Evolutionary conservation across 805 yeast genomes (phyloP).

Genomic region (Wickerhamomyces silvicola): DNA sequence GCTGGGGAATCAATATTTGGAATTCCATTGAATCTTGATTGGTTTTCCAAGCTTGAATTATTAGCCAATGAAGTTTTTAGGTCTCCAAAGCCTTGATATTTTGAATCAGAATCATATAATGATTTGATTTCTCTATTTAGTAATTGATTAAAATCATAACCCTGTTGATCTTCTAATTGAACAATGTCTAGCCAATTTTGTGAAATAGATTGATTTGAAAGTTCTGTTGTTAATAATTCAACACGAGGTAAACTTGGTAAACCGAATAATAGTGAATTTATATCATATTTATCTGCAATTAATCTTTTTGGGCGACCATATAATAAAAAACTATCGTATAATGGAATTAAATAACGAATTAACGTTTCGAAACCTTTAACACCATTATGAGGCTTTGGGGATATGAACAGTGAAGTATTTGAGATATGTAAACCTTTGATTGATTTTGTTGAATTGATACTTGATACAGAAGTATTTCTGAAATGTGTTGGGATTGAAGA

Average conservation of each 20-base stretch:
- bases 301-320: slow-evolving; percentile 71
- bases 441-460: slow-evolving; percentile 6
- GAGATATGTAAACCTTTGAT: slow-evolving; percentile 5
- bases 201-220: slow-evolving; percentile 7
- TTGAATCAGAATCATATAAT: slow-evolving; percentile 1
- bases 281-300: slow-evolving; percentile 49
- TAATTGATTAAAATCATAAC: slow-evolving; percentile 2
- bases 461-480: slow-evolving; percentile 1
- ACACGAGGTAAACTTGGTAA: slow-evolving; percentile 69
- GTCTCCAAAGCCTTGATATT: slow-evolving; percentile 13
- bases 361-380: slow-evolving; percentile 68
- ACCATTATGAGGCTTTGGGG: slow-evolving; percentile 69
- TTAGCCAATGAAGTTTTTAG: slow-evolving; percentile 3
- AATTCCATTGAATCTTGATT: too few relatives aligned
- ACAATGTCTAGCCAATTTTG: slow-evolving; percentile 13
- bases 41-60: slow-evolving; percentile 5
- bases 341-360: slow-evolving; percentile 62
- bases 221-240: slow-evolving; percentile 36
- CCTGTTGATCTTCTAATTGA: background rate
- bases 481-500: slow-evolving; percentile 1
- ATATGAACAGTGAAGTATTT: slow-evolving; percentile 36
- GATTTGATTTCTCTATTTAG: slow-evolving; percentile 3
- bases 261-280: slow-evolving; percentile 56
- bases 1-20: background rate
- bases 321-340: slow-evolving; percentile 61